Conservation (phyloP, 768 basidiomycete species). For the Boletus pseudopeckii region DNA sequence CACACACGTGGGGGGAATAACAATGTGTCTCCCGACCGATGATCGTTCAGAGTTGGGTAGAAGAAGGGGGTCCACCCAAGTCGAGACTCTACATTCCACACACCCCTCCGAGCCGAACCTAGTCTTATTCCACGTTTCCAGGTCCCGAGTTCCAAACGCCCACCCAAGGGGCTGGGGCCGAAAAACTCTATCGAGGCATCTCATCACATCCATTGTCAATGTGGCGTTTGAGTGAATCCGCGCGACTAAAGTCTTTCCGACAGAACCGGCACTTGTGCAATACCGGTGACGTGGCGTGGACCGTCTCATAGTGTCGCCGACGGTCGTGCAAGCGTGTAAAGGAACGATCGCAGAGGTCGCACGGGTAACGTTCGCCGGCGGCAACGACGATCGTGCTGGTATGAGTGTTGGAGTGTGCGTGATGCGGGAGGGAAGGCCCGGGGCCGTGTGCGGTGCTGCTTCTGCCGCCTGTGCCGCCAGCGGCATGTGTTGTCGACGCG, state of each 20-base stretch:
- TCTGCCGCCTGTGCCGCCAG: conserved; percentile 14
- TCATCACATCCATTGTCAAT: conserved; percentile 78
- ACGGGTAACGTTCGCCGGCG: conserved; percentile 60
- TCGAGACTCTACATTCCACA: conserved; percentile 14
- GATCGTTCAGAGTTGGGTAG: conserved; percentile 12
- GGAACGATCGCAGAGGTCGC: conserved; percentile 73
- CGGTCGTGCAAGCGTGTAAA: conserved; percentile 81
- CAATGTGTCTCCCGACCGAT: conserved; percentile 17
- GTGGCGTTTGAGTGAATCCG: conserved; percentile 78
- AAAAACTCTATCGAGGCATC: conserved; percentile 39
- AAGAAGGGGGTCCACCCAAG: conserved; percentile 5
- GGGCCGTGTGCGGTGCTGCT: conserved; percentile 8
- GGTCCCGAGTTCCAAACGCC: conserved; percentile 11
- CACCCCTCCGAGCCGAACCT: conserved; percentile 8
- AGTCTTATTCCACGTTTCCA: conserved; percentile 12
- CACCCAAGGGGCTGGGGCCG: background rate
- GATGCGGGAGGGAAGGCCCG: conserved; percentile 4
- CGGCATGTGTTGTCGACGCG: conserved; percentile 11
- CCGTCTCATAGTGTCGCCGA: conserved; percentile 77
- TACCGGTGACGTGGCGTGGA: conserved; percentile 62
- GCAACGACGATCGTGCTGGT: conserved; percentile 14
- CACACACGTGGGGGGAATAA: conserved; percentile 12
- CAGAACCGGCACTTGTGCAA: conserved; percentile 71
- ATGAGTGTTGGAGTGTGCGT: conserved; percentile 7
- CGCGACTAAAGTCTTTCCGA: conserved; percentile 75